Evolutionary conservation across 139 green algal genomes (phyloP).

Genomic region (Axilococcus clingmanii): DNA sequence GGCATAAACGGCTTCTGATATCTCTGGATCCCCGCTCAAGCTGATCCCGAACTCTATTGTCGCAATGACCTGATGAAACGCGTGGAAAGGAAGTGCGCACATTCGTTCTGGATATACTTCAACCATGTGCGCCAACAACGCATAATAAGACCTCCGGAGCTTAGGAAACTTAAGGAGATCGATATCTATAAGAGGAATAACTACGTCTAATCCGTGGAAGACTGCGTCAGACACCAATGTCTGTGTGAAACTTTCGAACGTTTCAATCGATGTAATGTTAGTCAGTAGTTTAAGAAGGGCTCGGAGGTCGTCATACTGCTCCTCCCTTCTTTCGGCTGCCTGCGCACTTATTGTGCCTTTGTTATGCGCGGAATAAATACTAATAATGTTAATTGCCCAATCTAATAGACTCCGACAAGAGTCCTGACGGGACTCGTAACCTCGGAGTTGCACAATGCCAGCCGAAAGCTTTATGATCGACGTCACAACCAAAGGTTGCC

Average conservation of each 20-base stretch:
- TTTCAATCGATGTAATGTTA: constrained; percentile 59
- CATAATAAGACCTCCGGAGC: constrained; percentile 67
- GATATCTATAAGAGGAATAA: constrained; percentile 64
- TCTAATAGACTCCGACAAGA: too few species aligned
- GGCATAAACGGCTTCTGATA: constrained; percentile 15
- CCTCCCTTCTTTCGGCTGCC: too few species aligned
- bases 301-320: constrained; percentile 38
- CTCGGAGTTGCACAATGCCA: constrained; percentile 53
- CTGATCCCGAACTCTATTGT: constrained; percentile 51
- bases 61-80: constrained; percentile 44
- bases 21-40: constrained; percentile 18
- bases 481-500: constrained; percentile 3
- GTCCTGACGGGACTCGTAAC: too few species aligned
- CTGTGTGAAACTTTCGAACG: constrained; percentile 10
- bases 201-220: constrained; percentile 57
- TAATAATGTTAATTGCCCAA: constrained; percentile 53
- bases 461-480: constrained; percentile 69
- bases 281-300: constrained; percentile 75
- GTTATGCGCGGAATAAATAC: constrained; percentile 38
- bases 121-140: constrained; percentile 64
- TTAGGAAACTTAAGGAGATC: constrained; percentile 77
- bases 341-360: constrained; percentile 20
- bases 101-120: constrained; percentile 67
- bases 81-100: constrained; percentile 30
- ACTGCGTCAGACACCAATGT: constrained; percentile 32